Conservation (phyloP, 2,329 filamentous ascomycete genomes). For the Trichoderma pleuroti region DNA sequence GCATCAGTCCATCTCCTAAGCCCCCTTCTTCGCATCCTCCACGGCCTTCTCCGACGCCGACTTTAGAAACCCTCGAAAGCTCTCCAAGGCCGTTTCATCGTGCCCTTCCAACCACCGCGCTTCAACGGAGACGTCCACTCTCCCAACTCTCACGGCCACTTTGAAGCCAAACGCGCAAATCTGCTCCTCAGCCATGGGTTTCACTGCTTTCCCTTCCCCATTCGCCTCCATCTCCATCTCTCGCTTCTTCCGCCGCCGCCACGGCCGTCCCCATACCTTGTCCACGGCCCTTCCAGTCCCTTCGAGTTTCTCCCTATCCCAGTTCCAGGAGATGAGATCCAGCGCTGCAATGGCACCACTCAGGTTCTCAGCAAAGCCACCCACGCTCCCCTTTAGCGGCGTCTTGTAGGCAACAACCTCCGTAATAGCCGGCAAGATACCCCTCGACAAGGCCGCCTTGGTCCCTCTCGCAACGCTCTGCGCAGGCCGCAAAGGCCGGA, state of each 20-base stretch:
- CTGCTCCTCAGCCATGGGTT: conserved; percentile 23
- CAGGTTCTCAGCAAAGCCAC: conserved; percentile 34
- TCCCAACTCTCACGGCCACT: conserved; percentile 44
- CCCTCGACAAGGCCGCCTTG: conserved; percentile 39
- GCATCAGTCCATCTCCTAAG: neutral
- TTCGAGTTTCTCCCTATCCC: conserved; percentile 49
- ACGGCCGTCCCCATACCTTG: conserved; percentile 77
- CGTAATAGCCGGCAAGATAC: conserved; percentile 42
- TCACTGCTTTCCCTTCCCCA: conserved; percentile 24
- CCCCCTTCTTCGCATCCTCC: neutral
- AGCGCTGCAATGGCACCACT: conserved; percentile 51
- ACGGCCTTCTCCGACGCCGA: conserved; percentile 26
- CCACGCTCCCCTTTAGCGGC: conserved; percentile 35
- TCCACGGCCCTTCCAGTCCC: conserved; percentile 62
- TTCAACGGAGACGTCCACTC: conserved; percentile 42
- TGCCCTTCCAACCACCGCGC: conserved; percentile 67
- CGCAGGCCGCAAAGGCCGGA: conserved; percentile 61
- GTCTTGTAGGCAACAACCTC: conserved; percentile 44
- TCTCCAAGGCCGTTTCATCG: conserved; percentile 75
- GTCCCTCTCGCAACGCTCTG: conserved; percentile 44
- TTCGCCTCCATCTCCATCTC: conserved; percentile 42
- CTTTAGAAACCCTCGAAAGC: conserved; percentile 78
- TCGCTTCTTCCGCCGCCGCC: conserved; percentile 57
- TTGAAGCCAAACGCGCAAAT: conserved; percentile 56
- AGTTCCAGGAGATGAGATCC: conserved; percentile 60